Conservation (phyloP, 371 early-diverging fungal species). For the Mucor sp. region DNA sequence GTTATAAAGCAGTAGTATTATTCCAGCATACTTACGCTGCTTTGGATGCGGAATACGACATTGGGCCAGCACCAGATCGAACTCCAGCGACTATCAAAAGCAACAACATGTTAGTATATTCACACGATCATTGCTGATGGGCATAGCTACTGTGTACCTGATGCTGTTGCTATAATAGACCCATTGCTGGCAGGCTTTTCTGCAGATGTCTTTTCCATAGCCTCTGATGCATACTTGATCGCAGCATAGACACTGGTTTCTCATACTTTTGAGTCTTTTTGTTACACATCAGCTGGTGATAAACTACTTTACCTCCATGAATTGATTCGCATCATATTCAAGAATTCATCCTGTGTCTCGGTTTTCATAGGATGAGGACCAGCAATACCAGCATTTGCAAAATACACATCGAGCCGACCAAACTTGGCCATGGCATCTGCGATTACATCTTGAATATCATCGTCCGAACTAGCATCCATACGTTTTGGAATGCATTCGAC, state of each 20-base stretch:
- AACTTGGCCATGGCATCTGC: conserved; percentile 37
- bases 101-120: neutral
- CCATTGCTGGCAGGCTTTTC: conserved; percentile 23
- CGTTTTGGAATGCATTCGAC: conserved; percentile 39
- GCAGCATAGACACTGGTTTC: conserved; percentile 31
- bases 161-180: conserved; percentile 46
- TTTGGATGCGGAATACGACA: conserved; percentile 47
- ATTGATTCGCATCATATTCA: conserved; percentile 34
- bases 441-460: conserved; percentile 37
- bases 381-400: conserved; percentile 55
- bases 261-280: neutral
- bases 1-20: neutral
- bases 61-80: conserved; percentile 44
- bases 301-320: conserved; percentile 21
- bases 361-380: conserved; percentile 8
- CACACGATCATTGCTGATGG: neutral
- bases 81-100: conserved; percentile 41
- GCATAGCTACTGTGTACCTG: conserved; percentile 17
- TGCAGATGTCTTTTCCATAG: conserved; percentile 26
- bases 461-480: conserved; percentile 47
- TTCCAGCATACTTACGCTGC: conserved; percentile 27
- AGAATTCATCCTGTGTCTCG: conserved; percentile 21
- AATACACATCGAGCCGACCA: conserved; percentile 59
- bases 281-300: neutral
- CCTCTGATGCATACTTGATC: conserved; percentile 38